These are phyloP conservation scores for Metschnikowia corniflorae DNA, from an alignment of 805 yeast genomes.

Conservation along the genomic window DNA sequence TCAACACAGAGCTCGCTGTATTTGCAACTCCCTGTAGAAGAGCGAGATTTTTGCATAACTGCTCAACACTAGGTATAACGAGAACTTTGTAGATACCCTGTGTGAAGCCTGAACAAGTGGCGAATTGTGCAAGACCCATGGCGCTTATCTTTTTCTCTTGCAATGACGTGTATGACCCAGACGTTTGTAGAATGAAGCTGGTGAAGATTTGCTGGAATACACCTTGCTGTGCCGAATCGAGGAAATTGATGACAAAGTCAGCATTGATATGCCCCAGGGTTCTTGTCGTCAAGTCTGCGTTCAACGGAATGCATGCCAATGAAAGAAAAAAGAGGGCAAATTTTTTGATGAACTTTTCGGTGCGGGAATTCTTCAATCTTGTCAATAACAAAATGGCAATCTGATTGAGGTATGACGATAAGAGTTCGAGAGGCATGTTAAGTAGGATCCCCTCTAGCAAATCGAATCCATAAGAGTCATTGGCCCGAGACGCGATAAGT, in stretches of 20 bases:
- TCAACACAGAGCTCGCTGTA: conserved; percentile 15
- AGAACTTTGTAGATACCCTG: conserved; percentile 21
- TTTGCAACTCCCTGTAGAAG: conserved; percentile 28
- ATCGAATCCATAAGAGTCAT: conserved; percentile 83
- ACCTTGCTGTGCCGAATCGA: conserved; percentile 70
- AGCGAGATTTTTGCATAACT: conserved; percentile 28
- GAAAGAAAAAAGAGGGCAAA: conserved; percentile 62
- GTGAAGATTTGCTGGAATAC: conserved; percentile 49
- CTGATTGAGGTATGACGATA: conserved; percentile 60
- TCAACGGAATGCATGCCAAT: conserved; percentile 41
- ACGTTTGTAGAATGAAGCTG: conserved; percentile 51
- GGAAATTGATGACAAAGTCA: conserved; percentile 54
- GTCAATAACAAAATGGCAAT: conserved; percentile 74
- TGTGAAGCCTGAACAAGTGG: conserved; percentile 25
- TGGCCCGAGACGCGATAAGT: conserved; percentile 75
- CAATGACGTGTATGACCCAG: conserved; percentile 46
- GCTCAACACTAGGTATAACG: conserved; percentile 28
- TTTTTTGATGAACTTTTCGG: conserved; percentile 75
- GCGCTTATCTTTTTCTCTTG: conserved; percentile 53
- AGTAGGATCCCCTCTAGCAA: conserved; percentile 66
- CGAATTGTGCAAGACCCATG: conserved; percentile 47
- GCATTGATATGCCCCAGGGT: conserved; percentile 34
- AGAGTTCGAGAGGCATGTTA: conserved; percentile 45
- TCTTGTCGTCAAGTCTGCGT: conserved; percentile 23
- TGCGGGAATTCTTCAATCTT: conserved; percentile 73